Conservation (phyloP, 2,329 filamentous ascomycete species). For the Trichophyton schoenleinii region DNA sequence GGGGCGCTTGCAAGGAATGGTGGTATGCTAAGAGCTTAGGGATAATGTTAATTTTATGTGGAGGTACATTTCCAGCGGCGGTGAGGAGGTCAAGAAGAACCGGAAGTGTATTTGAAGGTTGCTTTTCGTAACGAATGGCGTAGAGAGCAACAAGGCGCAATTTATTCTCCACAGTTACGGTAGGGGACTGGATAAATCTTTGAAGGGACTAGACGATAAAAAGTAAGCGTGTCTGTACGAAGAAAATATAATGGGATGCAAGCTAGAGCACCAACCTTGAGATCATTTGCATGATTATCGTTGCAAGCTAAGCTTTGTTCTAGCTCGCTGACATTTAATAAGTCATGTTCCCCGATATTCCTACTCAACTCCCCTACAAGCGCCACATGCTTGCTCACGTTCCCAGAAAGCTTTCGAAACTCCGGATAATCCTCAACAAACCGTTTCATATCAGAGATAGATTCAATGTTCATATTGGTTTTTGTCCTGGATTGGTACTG, state of each 20-base stretch:
- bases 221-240: background rate
- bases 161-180: constrained; percentile 69
- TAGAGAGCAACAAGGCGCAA: constrained; percentile 87
- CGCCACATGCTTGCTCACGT: constrained; percentile 97
- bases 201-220: constrained; percentile 55
- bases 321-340: constrained; percentile 93
- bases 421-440: constrained; percentile 99
- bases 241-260: background rate
- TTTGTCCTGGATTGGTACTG: constrained; percentile 98
- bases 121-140: constrained; percentile 78
- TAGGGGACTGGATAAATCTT: constrained; percentile 66
- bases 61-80: constrained; percentile 68
- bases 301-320: constrained; percentile 96
- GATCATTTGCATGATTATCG: constrained; percentile 79
- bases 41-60: constrained; percentile 64
- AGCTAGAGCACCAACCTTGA: constrained; percentile 53
- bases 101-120: constrained; percentile 68
- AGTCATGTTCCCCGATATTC: constrained; percentile 67
- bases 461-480: constrained; percentile 89
- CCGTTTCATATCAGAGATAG: constrained; percentile 95
- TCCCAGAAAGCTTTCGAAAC: constrained; percentile 90
- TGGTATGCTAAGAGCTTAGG: constrained; percentile 75
- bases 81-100: constrained; percentile 77
- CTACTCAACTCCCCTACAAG: constrained; percentile 87
- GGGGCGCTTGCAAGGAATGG: constrained; percentile 67